Conservation (phyloP, 2,329 filamentous ascomycete species). For the Fusarium pseudocircinatum region DNA sequence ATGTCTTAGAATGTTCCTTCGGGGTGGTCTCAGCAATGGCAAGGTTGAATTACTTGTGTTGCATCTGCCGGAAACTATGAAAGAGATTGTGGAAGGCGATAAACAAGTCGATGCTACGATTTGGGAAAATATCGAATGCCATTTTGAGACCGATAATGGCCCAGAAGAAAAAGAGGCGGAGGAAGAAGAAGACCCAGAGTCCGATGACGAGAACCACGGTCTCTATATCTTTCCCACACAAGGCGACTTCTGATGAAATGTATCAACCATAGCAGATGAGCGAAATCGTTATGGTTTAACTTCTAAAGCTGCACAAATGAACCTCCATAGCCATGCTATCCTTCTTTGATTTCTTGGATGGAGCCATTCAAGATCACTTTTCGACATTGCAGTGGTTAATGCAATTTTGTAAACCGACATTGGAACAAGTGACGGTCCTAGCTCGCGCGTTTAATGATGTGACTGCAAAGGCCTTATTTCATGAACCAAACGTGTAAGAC, state of each 20-base stretch:
- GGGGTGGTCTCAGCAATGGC: not conserved
- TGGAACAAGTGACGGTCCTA: not conserved
- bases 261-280: not conserved
- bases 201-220: not conserved
- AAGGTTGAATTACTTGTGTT: not conserved
- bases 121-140: not conserved
- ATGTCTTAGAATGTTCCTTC: not conserved
- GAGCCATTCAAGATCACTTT: not conserved
- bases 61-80: not conserved
- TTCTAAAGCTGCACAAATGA: not conserved
- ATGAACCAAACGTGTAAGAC: not conserved
- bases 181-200: not conserved
- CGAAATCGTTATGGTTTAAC: not conserved
- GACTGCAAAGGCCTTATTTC: not conserved
- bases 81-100: not conserved
- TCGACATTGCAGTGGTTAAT: not conserved
- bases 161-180: not conserved
- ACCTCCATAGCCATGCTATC: not conserved
- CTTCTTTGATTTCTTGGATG: not conserved
- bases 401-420: not conserved
- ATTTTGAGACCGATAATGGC: not conserved
- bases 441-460: not conserved
- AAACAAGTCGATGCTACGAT: not conserved
- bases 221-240: not conserved
- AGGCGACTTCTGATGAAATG: not conserved